Percentiles rank a stretch among this genome's conserved stretches.
These are phyloP conservation scores for Herpetomonas samuelpessoai DNA, from an alignment of 208 protist species.

Conservation along the genomic window DNA sequence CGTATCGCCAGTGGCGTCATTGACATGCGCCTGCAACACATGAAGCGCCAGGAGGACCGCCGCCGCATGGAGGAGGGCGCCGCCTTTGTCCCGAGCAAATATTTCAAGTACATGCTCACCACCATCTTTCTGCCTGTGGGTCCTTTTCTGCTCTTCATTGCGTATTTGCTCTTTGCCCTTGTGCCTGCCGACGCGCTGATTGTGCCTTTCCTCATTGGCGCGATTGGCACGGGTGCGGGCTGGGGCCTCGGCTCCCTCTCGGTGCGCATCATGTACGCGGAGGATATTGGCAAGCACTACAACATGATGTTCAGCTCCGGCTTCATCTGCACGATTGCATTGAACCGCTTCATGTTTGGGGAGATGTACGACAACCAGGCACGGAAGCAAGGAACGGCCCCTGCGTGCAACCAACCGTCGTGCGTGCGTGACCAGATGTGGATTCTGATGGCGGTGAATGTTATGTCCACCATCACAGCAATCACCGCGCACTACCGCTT, in stretches of 20 bases:
- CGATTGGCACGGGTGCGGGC: constrained; percentile 58
- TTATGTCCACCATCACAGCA: constrained; percentile 26
- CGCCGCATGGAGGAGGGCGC: too few species aligned
- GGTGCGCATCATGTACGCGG: constrained; percentile 63
- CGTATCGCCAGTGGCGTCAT: constrained; percentile 47
- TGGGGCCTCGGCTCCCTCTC: constrained; percentile 55
- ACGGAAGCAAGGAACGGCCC: constrained; percentile 15
- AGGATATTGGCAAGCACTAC: constrained; percentile 82
- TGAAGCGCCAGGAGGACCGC: constrained; percentile 22
- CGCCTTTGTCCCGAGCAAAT: too few species aligned
- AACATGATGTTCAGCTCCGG: constrained; percentile 75
- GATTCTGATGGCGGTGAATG: constrained; percentile 74
- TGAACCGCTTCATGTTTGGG: constrained; percentile 85
- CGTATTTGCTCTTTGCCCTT: constrained; percentile 58
- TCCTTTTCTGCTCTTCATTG: constrained; percentile 27
- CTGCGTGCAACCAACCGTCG: constrained; percentile 36
- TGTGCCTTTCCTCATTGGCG: constrained; percentile 55
- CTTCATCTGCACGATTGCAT: constrained; percentile 58
- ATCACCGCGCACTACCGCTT: constrained; percentile 53
- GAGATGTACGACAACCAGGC: constrained; percentile 65
- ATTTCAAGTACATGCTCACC: constrained; percentile 35
- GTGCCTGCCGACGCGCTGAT: constrained; percentile 45
- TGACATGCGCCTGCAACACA: constrained; percentile 48
- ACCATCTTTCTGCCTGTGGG: constrained; percentile 51
- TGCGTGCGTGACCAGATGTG: constrained; percentile 68